A percentile compares a stretch with the other conserved stretches of the same genome.
Evolutionary conservation across 352 stramenopile genomes (phyloP).

Genomic region (Albugo laibachii): DNA sequence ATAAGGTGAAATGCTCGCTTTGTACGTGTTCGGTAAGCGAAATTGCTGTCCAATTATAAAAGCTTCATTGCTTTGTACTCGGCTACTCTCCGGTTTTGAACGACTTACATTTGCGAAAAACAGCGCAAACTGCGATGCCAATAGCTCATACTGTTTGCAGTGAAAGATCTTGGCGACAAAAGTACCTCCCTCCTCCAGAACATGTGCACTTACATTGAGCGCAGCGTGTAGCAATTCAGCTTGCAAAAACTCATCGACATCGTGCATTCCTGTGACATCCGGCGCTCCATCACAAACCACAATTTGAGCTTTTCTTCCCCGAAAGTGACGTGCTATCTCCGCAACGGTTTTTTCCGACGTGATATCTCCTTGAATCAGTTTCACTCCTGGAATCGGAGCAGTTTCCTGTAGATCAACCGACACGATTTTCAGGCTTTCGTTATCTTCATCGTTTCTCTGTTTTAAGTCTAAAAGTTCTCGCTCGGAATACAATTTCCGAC

Average conservation of each 20-base stretch:
- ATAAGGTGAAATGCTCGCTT: slow-evolving; percentile 73
- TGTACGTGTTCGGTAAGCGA: slow-evolving; percentile 51
- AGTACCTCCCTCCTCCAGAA: slow-evolving; percentile 83
- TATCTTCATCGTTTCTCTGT: slow-evolving; percentile 8
- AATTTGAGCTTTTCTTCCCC: slow-evolving; percentile 86
- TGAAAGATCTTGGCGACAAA: slow-evolving; percentile 99
- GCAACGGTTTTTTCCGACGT: slow-evolving; percentile 91
- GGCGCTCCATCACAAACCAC: slow-evolving; percentile 98
- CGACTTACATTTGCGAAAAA: slow-evolving; percentile 93
- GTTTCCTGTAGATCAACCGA: slow-evolving; percentile 99
- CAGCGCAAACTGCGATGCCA: slow-evolving; percentile 90
- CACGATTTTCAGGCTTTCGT: slow-evolving; percentile 73
- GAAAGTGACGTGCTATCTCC: slow-evolving; percentile 89
- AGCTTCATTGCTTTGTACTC: slow-evolving; percentile 88
- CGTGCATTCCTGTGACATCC: slow-evolving; percentile 98
- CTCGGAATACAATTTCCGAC: slow-evolving; percentile 63
- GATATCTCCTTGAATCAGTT: slow-evolving; percentile 92
- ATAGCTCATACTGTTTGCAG: slow-evolving; percentile 88
- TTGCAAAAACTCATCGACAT: slow-evolving; percentile 97
- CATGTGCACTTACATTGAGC: slow-evolving; percentile 95
- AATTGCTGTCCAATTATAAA: slow-evolving; percentile 96
- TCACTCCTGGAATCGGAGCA: slow-evolving; percentile 92
- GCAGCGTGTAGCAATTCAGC: slow-evolving; percentile 91
- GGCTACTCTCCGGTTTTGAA: slow-evolving; percentile 93
- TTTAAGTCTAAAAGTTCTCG: slow-evolving; percentile 8